phyloP scores from a whole-genome alignment of 2,329 filamentous ascomycete genomes.

The Stachybotrys echinatus region DNA sequence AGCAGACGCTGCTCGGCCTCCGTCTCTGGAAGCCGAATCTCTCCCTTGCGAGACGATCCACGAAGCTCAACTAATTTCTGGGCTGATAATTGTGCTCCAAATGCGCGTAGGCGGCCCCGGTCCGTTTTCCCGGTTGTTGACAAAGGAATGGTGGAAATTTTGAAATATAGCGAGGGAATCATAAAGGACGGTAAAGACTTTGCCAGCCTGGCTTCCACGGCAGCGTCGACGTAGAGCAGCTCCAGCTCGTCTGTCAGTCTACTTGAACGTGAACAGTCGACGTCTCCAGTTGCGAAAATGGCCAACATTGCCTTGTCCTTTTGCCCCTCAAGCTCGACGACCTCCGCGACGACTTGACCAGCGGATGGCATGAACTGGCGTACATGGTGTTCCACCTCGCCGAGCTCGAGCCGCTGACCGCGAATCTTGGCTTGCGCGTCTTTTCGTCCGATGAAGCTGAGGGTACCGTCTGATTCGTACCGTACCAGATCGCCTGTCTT shows the following conservation, averaged over 20 bases:
- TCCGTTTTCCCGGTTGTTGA: conserved; percentile 10
- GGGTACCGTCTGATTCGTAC: conserved; percentile 27
- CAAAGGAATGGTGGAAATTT: conserved; percentile 7
- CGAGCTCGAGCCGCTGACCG: conserved; percentile 51
- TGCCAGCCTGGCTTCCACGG: too few species aligned
- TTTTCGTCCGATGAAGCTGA: conserved; percentile 44
- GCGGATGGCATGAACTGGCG: not conserved
- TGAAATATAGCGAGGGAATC: too few species aligned
- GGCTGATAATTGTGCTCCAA: conserved; percentile 1
- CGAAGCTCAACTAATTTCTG: not conserved
- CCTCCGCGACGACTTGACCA: conserved; percentile 3
- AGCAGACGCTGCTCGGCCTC: not conserved
- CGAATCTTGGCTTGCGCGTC: conserved; percentile 54
- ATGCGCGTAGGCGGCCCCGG: conserved; percentile 5
- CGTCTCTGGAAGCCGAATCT: not conserved
- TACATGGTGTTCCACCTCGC: conserved; percentile 13
- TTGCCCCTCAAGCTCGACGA: conserved; percentile 3
- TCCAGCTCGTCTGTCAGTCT: too few species aligned
- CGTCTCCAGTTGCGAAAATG: conserved; percentile 1
- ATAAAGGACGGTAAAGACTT: too few species aligned
- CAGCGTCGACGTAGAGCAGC: too few species aligned
- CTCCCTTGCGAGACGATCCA: not conserved
- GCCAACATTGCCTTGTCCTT: conserved; percentile 2
- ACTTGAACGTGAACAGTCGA: too few species aligned
- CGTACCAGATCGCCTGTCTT: conserved; percentile 43